Evolutionary conservation across 345 rosid genomes (phyloP).

Genomic region (Linum lewisii): DNA sequence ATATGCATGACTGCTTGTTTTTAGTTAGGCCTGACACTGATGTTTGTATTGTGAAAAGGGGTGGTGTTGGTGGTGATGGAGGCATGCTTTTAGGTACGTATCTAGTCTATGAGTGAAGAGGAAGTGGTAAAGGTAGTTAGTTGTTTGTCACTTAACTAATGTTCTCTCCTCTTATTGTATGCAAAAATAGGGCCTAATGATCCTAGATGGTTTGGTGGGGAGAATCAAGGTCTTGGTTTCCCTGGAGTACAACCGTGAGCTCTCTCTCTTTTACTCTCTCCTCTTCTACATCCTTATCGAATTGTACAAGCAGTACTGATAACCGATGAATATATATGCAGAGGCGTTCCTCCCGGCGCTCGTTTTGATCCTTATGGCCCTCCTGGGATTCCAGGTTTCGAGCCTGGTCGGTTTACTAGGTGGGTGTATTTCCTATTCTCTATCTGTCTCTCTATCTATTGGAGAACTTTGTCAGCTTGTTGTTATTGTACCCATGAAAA

Average conservation of each 20-base stretch:
- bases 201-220: neutral
- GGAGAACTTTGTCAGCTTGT: neutral
- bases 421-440: conserved; percentile 11
- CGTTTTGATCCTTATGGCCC: conserved; percentile 94
- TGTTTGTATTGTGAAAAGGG: conserved; percentile 25
- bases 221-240: neutral
- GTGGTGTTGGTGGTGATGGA: conserved; percentile 42
- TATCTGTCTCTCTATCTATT: neutral
- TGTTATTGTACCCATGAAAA: neutral
- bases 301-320: neutral
- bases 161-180: neutral
- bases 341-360: conserved; percentile 86
- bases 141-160: too few species aligned
- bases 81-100: conserved; percentile 73
- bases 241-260: neutral
- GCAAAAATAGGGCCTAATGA: neutral
- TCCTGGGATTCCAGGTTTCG: conserved; percentile 73
- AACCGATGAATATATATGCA: conserved; percentile 21
- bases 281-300: conserved; percentile 20
- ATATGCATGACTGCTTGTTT: conserved; percentile 17
- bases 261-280: neutral
- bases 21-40: neutral
- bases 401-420: conserved; percentile 69
- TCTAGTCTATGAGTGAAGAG: neutral
- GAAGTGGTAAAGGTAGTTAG: conserved; percentile 15